Base-by-base conservation (phyloP, 768 basidiomycete genomes). In the Suillus paluster region DNA sequence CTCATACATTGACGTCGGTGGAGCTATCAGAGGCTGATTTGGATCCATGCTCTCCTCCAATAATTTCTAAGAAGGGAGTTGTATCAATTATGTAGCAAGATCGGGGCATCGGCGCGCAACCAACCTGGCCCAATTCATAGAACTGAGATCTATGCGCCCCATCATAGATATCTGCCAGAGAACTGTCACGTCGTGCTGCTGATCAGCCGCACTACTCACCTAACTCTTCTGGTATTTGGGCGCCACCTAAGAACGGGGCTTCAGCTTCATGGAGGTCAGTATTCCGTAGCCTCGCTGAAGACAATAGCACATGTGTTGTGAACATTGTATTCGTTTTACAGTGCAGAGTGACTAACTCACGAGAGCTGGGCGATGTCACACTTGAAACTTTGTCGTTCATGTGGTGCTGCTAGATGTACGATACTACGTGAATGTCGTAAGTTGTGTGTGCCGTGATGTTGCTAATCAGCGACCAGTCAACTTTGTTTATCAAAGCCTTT, bases 21-120 rank as follows among this genome's bases (percentile, higher is more conserved):
- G 69, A 36, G 84, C 82, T 62, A 93, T 81, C 52, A 91, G 77
- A 8, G 86, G 86, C 15, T 82, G 80, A 17, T 75, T 63, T 2
- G 74, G 71, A 23, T 45, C 72, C 55, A 75, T 70, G 36, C 77
- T 75, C 33, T 79, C 80, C 19, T 83, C 73, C 2, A 81, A 66
- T n/a, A 78, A 62, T 25, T 66, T 77, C 81, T 84, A 12, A 39
- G 62, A 15, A 33, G 27, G 59, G 10, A 57, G 38, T 12, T 38
- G 45, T 59, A 46, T 62, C 6, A 19, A 36, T 36, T 8, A 17
- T 11, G 27, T 39, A 46, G 3, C 4, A n/a, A 27, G 36, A 34
- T 34, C 12, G 8, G 4, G 36, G 17, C 57, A 61, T 36, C 41
- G 46, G 33, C 52, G 11, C 19, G 21, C 19, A 49, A 64, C 71